phyloP scores from a whole-genome alignment of 2,329 filamentous ascomycete genomes.

The Juglanconis oblonga region DNA sequence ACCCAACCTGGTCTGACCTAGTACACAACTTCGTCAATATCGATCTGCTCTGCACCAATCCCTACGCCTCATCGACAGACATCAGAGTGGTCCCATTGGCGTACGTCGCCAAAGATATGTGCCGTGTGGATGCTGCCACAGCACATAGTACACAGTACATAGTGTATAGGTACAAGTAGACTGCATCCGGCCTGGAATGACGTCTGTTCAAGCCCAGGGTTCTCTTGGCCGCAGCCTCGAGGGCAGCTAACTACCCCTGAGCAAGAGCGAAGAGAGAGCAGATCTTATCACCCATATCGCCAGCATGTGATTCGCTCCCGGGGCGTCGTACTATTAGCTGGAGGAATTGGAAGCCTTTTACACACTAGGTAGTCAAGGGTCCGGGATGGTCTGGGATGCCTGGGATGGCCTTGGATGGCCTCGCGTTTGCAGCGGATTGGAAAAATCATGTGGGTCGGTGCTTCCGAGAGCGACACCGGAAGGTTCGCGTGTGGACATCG shows the following conservation, averaged over 20 bases:
- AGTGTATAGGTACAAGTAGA: too few species aligned
- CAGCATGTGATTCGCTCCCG: constrained; percentile 8
- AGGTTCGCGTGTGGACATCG: neutral
- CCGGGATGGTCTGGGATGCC: neutral
- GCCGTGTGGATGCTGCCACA: too few species aligned
- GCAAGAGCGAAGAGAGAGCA: neutral
- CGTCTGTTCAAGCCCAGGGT: neutral
- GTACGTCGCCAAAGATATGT: too few species aligned
- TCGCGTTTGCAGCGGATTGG: neutral
- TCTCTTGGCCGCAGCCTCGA: neutral
- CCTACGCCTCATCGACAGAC: too few species aligned
- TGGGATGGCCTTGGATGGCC: too few species aligned
- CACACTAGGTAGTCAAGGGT: neutral
- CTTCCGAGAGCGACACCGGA: neutral
- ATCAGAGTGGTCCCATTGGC: too few species aligned
- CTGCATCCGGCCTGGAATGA: neutral
- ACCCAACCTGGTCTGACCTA: too few species aligned
- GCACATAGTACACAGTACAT: too few species aligned
- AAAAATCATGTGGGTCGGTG: neutral
- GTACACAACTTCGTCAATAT: too few species aligned
- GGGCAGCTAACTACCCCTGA: neutral
- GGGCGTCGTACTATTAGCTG: constrained; percentile 4
- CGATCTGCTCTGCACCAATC: neutral
- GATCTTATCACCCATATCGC: constrained; percentile 11
- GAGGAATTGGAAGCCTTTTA: constrained; percentile 15